Evolutionary conservation across 75 land plant genomes (phyloP), one percentile per base, ranked within the genome.

Genomic region (Pseudotsuga menziesii): DNA sequence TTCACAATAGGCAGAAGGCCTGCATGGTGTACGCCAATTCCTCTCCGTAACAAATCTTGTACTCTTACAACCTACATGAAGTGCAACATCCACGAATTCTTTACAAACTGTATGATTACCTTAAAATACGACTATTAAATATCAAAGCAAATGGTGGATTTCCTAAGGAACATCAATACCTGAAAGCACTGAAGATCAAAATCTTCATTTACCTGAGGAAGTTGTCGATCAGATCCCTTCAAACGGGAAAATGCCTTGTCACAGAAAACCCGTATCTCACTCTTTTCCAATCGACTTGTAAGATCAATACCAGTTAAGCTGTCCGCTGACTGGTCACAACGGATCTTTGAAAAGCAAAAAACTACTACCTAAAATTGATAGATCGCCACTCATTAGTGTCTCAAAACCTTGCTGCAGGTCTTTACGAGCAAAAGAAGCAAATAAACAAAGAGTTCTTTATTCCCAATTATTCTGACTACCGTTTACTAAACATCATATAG

Each of bases 21-120:
- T 57, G 99, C 99, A 90, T 97, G 99, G 78, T 97, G 99, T 29
- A 97, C 96, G 73, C 94, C 99, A 69, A 97, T 91, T 25, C 99
- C 99, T 72, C 99, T 81, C 52, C 75, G 85, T 57, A 97, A 83
- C 58, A 97, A 86, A 73, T 83, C 89, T 82, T 87, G 89, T 48
- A 97, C 89, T 78, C 96, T 83, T 56, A 95, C 79, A 41, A 97
- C 85, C 99, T 97, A 66, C 48, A 82, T 12, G 58, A 26, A 61
- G 32, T 26, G 5, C 17, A 20, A 2, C 23, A 20, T 17, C 25
- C 72, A n/a, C n/a, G 20, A 35, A 41, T 9, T 41, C 25, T 41
- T 69, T n/a, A 69, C 3, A 41, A 69, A 36, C 41, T n/a, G 22
- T n/a, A 23, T 23, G 36, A 20, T 76, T 36, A 17, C 16, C 5